These are phyloP conservation scores for Fagus crenata DNA, from an alignment of 306 rosid genomes.

Conservation along the genomic window DNA sequence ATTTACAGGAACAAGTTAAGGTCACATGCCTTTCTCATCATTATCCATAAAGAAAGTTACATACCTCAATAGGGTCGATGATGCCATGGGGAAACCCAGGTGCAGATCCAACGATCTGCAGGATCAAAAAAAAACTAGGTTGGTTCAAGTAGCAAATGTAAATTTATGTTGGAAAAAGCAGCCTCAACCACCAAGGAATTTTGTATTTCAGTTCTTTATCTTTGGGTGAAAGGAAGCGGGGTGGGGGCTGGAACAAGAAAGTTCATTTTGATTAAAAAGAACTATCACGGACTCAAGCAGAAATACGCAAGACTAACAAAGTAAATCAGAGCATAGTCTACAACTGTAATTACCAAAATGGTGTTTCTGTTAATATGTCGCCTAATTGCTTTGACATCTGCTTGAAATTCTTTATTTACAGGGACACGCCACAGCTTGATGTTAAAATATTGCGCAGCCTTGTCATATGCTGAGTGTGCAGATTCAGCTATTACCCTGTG, in stretches of 20 bases:
- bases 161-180: constrained; percentile 29
- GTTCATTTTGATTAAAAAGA: background rate
- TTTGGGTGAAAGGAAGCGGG: too few relatives aligned
- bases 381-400: constrained; percentile 70
- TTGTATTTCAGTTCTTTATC: background rate
- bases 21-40: constrained; percentile 11
- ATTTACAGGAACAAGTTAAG: constrained; percentile 27
- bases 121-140: constrained; percentile 27
- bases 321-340: background rate
- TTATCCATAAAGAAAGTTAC: constrained; percentile 23
- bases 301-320: background rate
- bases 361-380: constrained; percentile 75
- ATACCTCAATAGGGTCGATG: constrained; percentile 88
- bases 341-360: constrained; percentile 56
- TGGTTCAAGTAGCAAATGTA: constrained; percentile 32
- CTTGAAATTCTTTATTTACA: constrained; percentile 68
- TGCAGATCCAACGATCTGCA: constrained; percentile 96
- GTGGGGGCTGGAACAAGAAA: background rate
- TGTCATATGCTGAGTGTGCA: constrained; percentile 96
- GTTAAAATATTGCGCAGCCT: constrained; percentile 96
- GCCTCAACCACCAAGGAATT: constrained; percentile 3
- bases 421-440: constrained; percentile 90
- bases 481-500: constrained; percentile 87
- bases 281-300: background rate
- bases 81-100: constrained; percentile 98